Evolutionary conservation across 106 monocot genomes (phyloP).

Genomic region (Platanthera zijinensis): DNA sequence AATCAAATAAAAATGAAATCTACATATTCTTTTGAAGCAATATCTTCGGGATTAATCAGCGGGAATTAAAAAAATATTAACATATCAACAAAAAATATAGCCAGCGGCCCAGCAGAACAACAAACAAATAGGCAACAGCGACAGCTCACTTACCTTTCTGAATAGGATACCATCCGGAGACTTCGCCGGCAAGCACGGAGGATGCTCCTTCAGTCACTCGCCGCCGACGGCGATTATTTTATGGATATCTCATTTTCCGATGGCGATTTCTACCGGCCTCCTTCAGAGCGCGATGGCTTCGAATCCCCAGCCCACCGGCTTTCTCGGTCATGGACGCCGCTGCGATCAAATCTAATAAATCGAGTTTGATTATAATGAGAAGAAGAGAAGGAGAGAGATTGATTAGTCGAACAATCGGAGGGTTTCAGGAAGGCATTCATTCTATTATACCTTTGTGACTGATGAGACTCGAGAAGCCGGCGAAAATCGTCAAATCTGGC

Average conservation of each 20-base stretch:
- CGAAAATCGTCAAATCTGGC: slow-evolving; percentile 10
- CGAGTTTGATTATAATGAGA: background rate
- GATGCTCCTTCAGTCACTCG: background rate
- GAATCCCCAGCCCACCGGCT: no score
- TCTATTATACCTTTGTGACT: slow-evolving; percentile 12
- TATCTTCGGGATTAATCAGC: background rate
- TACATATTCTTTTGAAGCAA: background rate
- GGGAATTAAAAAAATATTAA: no score
- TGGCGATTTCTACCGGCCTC: background rate
- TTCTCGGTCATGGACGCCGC: background rate
- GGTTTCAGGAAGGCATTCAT: background rate
- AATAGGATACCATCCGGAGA: background rate
- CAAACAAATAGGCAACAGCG: background rate
- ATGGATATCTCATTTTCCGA: background rate
- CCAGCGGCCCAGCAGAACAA: background rate
- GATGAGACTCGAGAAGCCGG: background rate
- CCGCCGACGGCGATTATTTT: background rate
- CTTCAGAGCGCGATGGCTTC: slow-evolving; percentile 3
- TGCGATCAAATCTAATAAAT: background rate
- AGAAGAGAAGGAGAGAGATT: background rate
- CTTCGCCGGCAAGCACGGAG: background rate
- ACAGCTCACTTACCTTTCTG: background rate
- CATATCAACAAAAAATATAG: background rate
- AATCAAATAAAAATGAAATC: background rate
- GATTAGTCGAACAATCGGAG: background rate